Conservation (phyloP, 148 eudicot genomes). For the Limonium bicolor region DNA sequence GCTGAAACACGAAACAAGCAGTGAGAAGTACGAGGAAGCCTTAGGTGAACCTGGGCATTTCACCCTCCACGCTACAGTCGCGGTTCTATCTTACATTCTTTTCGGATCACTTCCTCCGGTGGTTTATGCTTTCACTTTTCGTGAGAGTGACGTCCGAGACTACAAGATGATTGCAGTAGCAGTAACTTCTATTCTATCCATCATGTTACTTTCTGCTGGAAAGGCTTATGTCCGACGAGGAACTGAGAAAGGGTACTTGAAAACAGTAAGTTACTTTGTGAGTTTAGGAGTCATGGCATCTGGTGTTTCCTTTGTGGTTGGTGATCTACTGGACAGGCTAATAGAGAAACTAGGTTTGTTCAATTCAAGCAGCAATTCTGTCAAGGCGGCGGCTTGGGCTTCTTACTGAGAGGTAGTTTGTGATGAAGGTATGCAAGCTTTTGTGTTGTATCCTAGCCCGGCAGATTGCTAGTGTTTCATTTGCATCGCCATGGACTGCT, state of each 20-base stretch:
- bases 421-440: no score
- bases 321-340: conserved; percentile 31
- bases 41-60: conserved; percentile 23
- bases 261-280: conserved; percentile 31
- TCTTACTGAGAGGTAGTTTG: no score
- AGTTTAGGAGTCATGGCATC: conserved; percentile 43
- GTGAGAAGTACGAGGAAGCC: conserved; percentile 12
- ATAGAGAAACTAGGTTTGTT: conserved; percentile 49
- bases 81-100: conserved; percentile 24
- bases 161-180: conserved; percentile 46
- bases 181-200: conserved; percentile 36
- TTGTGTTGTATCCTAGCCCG: no score
- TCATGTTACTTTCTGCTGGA: conserved; percentile 39
- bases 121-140: conserved; percentile 40
- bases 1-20: conserved; percentile 17
- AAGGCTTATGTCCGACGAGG: conserved; percentile 55
- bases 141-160: conserved; percentile 32
- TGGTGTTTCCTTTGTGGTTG: conserved; percentile 55
- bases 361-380: conserved; percentile 12
- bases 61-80: conserved; percentile 18
- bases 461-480: no score
- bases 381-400: no score
- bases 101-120: conserved; percentile 39
- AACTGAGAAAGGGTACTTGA: conserved; percentile 44
- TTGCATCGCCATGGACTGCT: no score